Base-by-base conservation (phyloP, 306 rosid species). In the Ziziphus jujuba region DNA sequence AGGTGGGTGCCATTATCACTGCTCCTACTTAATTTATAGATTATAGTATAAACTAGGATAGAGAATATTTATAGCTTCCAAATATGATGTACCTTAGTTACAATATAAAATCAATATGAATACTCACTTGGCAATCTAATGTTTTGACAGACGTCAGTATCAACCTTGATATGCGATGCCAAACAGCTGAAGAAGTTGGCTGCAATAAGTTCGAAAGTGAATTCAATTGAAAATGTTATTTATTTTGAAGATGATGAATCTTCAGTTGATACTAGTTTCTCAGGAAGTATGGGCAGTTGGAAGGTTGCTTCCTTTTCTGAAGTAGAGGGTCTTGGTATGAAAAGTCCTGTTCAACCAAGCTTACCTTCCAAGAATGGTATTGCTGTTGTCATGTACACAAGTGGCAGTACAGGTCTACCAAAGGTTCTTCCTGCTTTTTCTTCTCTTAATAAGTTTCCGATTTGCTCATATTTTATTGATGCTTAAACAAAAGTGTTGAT, bases 361-460 rank as follows among this genome's bases (percentile, higher is more conserved):
- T 68, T 92, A 47, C 98, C 98, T 77, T 86, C 93, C 44, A 89
- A 90, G 80, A 61, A 83, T 72, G 50, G 57, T 58, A 56, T 86
- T 56, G 98, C 92, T 59, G 91, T 92, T 66, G 61, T 90, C 64
- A 92, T 92, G 98, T 92, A 92, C 65, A 92, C 98, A 45, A 92
- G 98, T 65, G 98, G 98, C 52, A 92, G 98, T 66, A 86, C 97
- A 44, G 97, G 93, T 73, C 79, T 89, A 58, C 98, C 98, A 60
- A 92, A 92, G 97, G 97, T 92, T 76, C 75, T 75, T 65, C 65
- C 72, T 49, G 53, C 63, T 72, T 59, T 72, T 67, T 33, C 50
- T 66, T 50, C 65, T 43, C 59, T 59, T 11, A 36, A 44, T 19
- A 33, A 45, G 52, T 79, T 34, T 65, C 11, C 21, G 49, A 19